Evolutionary conservation across 495 filamentous ascomycete genomes (phyloP).

Genomic region (Neurospora pannonica): DNA sequence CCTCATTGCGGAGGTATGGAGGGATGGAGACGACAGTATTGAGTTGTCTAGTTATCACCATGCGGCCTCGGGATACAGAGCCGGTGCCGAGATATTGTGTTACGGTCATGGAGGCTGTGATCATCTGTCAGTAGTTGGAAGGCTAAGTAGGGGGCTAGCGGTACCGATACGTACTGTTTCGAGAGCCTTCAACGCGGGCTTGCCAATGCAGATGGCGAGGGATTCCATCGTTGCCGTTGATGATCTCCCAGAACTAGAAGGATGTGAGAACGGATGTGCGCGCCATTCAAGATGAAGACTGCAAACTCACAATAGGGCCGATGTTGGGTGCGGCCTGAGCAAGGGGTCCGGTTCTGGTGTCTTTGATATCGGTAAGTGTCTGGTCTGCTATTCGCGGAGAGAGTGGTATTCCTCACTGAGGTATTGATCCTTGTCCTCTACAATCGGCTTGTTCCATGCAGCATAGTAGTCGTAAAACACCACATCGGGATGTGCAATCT

Average conservation of each 20-base stretch:
- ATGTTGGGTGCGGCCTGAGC: conserved; percentile 61
- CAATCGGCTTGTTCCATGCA: conserved; percentile 40
- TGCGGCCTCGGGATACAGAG: conserved; percentile 45
- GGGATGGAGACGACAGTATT: conserved; percentile 41
- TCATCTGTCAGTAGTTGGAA: neutral
- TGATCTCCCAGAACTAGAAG: conserved; percentile 39
- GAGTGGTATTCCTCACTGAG: conserved; percentile 16
- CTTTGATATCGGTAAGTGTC: conserved; percentile 17
- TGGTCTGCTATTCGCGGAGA: conserved; percentile 26
- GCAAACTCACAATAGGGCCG: conserved; percentile 34
- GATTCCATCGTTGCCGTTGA: conserved; percentile 49
- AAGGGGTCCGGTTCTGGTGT: conserved; percentile 48
- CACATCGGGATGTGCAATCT: conserved; percentile 50
- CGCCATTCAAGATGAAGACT: neutral
- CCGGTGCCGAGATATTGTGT: conserved; percentile 57
- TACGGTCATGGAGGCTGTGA: conserved; percentile 43
- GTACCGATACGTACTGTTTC: conserved; percentile 15
- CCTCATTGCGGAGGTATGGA: conserved; percentile 40
- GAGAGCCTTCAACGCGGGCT: conserved; percentile 45
- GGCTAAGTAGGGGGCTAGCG: neutral
- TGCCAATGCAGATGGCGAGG: conserved; percentile 55
- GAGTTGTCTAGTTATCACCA: conserved; percentile 46
- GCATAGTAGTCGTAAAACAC: conserved; percentile 55
- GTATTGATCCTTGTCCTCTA: conserved; percentile 24
- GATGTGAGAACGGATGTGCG: neutral